phyloP scores from a whole-genome alignment of 192 early-diverging fungal species.

The Entomortierella chlamydospora region DNA sequence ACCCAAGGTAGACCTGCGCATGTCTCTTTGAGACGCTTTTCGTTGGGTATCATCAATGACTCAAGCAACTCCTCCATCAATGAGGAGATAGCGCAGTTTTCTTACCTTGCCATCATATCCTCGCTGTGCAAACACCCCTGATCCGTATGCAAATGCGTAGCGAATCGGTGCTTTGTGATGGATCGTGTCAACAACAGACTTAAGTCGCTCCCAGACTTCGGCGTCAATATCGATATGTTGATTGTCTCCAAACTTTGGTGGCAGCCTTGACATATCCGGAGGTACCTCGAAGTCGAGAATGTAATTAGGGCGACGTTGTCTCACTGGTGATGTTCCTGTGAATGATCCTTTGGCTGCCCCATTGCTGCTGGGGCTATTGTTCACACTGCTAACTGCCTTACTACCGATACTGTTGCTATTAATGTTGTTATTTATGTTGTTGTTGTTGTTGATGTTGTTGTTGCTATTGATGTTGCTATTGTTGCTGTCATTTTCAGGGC shows the following conservation, averaged over 20 bases:
- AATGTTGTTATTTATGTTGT: too few species aligned
- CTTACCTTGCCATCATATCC: slow-evolving; percentile 77
- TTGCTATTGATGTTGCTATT: not conserved
- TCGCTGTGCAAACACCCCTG: slow-evolving; percentile 91
- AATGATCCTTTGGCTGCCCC: not conserved
- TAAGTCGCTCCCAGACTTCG: slow-evolving; percentile 61
- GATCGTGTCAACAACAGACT: slow-evolving; percentile 57
- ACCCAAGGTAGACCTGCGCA: not conserved
- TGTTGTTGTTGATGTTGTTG: too few species aligned
- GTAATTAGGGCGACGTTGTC: slow-evolving; percentile 45
- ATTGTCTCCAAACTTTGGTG: slow-evolving; percentile 70
- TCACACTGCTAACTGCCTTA: not conserved
- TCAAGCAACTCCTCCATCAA: not conserved
- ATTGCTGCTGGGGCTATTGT: too few species aligned
- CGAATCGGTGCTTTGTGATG: slow-evolving; percentile 68
- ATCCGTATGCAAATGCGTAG: slow-evolving; percentile 96
- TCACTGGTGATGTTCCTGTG: slow-evolving; percentile 1
- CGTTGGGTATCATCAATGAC: slow-evolving; percentile 22
- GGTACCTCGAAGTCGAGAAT: slow-evolving; percentile 51
- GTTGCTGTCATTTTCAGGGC: not conserved
- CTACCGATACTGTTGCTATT: too few species aligned
- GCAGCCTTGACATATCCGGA: slow-evolving; percentile 51
- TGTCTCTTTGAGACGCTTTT: not conserved
- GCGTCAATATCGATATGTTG: slow-evolving; percentile 69
- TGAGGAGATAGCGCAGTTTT: not conserved